Conservation (phyloP, 2,329 filamentous ascomycete species). For the Apiospora marii region DNA sequence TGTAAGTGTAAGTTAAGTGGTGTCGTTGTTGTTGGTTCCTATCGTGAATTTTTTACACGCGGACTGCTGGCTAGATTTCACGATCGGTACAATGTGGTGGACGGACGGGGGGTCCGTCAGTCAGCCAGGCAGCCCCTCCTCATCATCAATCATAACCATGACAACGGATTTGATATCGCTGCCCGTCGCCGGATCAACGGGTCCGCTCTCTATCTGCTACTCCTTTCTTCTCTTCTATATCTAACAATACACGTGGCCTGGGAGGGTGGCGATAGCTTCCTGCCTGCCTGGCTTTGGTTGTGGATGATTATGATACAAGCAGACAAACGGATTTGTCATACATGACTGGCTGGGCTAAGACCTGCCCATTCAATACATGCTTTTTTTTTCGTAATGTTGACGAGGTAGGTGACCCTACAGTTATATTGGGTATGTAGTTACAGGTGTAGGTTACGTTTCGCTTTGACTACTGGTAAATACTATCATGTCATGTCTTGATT, state of each 20-base stretch:
- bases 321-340: background rate
- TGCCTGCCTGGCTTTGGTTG: background rate
- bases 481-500: background rate
- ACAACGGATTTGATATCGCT: background rate
- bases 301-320: background rate
- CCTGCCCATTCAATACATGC: background rate
- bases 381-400: background rate
- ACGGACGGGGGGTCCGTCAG: background rate
- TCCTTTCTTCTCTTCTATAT: background rate
- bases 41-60: background rate
- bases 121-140: background rate
- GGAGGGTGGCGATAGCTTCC: constrained; percentile 7
- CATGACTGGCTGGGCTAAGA: background rate
- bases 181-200: background rate
- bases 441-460: background rate
- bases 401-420: background rate
- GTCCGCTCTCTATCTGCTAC: background rate
- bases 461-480: background rate
- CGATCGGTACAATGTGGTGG: background rate
- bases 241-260: background rate
- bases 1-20: background rate
- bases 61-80: background rate
- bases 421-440: background rate
- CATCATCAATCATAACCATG: background rate
- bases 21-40: background rate